Evolutionary conservation across 2,329 filamentous ascomycete species (phyloP), one percentile per base, ranked within the genome.

Genomic region (Arthrocladium fulminans): DNA sequence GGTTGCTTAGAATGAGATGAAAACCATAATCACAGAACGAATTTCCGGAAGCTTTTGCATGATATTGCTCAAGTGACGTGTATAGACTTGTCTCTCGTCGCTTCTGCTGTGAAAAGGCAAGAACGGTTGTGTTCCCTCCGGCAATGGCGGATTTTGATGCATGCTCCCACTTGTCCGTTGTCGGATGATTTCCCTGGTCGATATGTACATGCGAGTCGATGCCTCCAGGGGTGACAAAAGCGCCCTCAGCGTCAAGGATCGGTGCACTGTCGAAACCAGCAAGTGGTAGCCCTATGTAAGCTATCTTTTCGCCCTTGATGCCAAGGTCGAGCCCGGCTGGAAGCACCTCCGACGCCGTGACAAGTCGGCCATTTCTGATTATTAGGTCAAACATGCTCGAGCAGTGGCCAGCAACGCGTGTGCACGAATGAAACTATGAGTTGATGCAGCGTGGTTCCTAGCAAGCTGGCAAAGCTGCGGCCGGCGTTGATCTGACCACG

Each of bases 71-170:
- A 1, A 80, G 58, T 0, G 71, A 70, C 1, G 67, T 62, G 17
- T 73, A 61, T 2, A 79, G 60, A 1, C 67, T 72, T 5, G 65
- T 61, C 13, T 74, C 65, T 1, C 61, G 54, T n/a, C 71, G 71
- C 32, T 67, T 63, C 58, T 80, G 76, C 3, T 72, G 70, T 0
- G 77, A 78, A 60, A 82, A 81, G 0, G 75, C 68, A 6, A 81
- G 61, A 12, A 81, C 66, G 0, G 78, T 80, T 0, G 78, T 81
- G 3, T 72, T 80, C 20, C 77, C 77, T 7, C 77, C 77, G 2
- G 75, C 75, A 46, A 80, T 68, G 3, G 77, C 77, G 19, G 70
- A 74, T 7, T 76, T 67, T 0, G 74, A 73, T 0, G 76, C 76
- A 3, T 64, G 66, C 48, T 73, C 65, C 59, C 66, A 74, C 19